Base-by-base conservation (phyloP, 345 rosid species). In the Excoecaria agallocha region DNA sequence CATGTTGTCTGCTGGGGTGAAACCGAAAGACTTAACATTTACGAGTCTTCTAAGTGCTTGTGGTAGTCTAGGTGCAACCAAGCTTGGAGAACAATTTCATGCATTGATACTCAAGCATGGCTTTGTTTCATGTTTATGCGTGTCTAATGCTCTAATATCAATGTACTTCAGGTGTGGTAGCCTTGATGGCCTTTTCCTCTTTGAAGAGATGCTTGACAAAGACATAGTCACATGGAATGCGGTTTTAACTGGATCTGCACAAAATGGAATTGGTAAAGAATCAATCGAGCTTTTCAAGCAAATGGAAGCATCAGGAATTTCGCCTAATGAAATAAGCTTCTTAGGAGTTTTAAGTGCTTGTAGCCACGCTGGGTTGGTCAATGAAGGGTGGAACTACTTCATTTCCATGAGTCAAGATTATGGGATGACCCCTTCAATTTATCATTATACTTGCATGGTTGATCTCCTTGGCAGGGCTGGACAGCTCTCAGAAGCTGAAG, bases 201-300 rank as follows among this genome's bases (percentile, higher is more conserved):
- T 81, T 52, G 60, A 67, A 39, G 74, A 70, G 52, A 66, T 81
- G 81, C 52, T 59, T 51, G 61, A 66, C 22, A 64, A 46, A 69
- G 84, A 81, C 51, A 58, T 64, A 57, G 57, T 81, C 69, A 37
- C 80, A 11, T 81, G 84, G 84, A 81, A 81, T 77, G 78, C 80
- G n/a, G 76, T 77, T 65, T 73, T 77, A n/a, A 25, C 57, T 50
- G 84, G 80, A 69, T 69, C 78, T 65, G 84, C 80, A 38, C 84
- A 81, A 69, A 81, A 73, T 48, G 78, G 80, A 66, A 74, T 69
- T 7, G 75, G 65, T 13, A 50, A 57, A 64, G 80, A 76, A 69
- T 78, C 77, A 49, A 69, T 54, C 46, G 24, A 66, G 35, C 3
- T 81, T 58, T 81, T 77, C 68, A 73, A 73, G 15, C 78, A 72